Conservation (phyloP, 2,329 filamentous ascomycete species). For the Colletotrichum euphorbiae region DNA sequence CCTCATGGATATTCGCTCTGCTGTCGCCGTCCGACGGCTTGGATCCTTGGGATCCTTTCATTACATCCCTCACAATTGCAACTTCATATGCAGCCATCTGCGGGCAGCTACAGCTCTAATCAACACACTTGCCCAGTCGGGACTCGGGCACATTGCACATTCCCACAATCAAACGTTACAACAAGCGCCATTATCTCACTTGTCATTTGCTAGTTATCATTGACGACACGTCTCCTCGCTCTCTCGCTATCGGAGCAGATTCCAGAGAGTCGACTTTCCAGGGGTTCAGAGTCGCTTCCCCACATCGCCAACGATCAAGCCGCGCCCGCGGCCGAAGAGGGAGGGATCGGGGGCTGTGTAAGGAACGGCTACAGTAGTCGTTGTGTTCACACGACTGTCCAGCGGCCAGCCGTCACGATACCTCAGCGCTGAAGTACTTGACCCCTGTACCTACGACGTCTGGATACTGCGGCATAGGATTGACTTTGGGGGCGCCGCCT, state of each 20-base stretch:
- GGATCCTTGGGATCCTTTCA: conserved; percentile 4
- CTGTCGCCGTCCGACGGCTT: too few relatives aligned
- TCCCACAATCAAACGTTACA: conserved; percentile 32
- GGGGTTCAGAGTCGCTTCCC: conserved; percentile 13
- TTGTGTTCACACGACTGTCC: conserved; percentile 22
- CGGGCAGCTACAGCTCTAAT: conserved; percentile 25
- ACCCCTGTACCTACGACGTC: conserved; percentile 32
- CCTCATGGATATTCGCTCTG: too few relatives aligned
- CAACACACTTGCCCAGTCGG: conserved; percentile 12
- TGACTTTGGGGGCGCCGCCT: conserved; percentile 22
- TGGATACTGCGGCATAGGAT: conserved; percentile 17
- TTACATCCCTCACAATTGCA: conserved; percentile 9
- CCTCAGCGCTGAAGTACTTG: not conserved
- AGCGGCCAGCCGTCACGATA: not conserved
- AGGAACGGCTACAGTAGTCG: conserved; percentile 1
- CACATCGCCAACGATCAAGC: conserved; percentile 16
- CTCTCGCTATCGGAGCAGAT: conserved; percentile 23
- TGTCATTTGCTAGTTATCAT: conserved; percentile 20
- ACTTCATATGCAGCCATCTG: conserved; percentile 14
- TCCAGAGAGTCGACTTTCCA: conserved; percentile 1
- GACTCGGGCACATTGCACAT: conserved; percentile 37
- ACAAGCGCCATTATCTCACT: not conserved
- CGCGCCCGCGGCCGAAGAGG: not conserved
- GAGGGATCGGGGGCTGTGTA: conserved; percentile 34
- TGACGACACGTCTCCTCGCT: conserved; percentile 25